Conservation (phyloP, 108 stramenopile species). For the Bacterosira constricta region DNA sequence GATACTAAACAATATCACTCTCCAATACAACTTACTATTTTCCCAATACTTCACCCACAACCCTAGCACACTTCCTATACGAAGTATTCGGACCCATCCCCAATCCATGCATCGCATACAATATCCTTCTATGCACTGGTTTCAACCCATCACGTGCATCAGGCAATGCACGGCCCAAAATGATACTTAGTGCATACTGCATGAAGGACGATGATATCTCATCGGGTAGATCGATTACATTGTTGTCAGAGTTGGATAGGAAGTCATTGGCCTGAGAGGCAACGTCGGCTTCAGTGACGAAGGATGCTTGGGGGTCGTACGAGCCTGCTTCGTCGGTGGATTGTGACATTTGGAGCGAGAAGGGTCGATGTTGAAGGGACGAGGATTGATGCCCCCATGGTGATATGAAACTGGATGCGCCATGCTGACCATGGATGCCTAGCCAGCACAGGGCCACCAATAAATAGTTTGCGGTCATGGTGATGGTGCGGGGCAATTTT, state of each 20-base stretch:
- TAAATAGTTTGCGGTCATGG: too few species aligned
- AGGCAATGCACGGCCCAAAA: slow-evolving; percentile 94
- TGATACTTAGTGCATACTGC: slow-evolving; percentile 94
- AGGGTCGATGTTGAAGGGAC: neutral
- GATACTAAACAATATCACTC: neutral
- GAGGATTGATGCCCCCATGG: neutral
- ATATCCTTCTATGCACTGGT: slow-evolving; percentile 95
- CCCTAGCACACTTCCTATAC: slow-evolving; percentile 98
- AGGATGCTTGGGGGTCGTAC: slow-evolving; percentile 18
- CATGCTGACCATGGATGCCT: neutral
- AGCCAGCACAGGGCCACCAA: neutral
- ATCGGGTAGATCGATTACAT: slow-evolving; percentile 64
- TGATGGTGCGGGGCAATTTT: too few species aligned
- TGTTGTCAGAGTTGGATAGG: neutral
- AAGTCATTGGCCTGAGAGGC: slow-evolving; percentile 43
- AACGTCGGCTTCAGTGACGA: slow-evolving; percentile 36
- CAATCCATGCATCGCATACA: slow-evolving; percentile 94
- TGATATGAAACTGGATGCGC: neutral
- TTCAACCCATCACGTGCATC: slow-evolving; percentile 97
- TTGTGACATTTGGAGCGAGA: neutral
- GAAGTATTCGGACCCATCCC: slow-evolving; percentile 62
- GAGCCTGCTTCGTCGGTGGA: slow-evolving; percentile 34
- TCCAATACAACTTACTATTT: slow-evolving; percentile 58
- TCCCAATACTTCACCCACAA: slow-evolving; percentile 95
- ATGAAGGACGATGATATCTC: slow-evolving; percentile 83